A percentile compares a stretch with the other conserved stretches of the same genome.
These are phyloP conservation scores for Ceriops tagal DNA, from an alignment of 345 rosid genomes.

Conservation along the genomic window DNA sequence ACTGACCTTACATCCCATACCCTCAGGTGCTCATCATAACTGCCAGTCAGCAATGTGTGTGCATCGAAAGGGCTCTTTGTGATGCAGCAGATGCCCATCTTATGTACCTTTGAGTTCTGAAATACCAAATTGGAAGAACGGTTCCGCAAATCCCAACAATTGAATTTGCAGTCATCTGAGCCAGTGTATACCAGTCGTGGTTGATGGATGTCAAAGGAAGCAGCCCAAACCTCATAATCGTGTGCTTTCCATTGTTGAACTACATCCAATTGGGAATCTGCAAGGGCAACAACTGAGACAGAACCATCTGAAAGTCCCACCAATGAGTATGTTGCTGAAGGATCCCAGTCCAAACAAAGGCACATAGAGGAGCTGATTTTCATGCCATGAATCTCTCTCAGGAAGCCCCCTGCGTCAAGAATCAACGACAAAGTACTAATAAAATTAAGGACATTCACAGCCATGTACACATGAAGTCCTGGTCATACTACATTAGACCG, in stretches of 20 bases:
- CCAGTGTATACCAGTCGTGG: slow-evolving; percentile 68
- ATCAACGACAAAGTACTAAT: not conserved
- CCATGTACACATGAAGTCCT: not conserved
- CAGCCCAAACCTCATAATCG: slow-evolving; percentile 77
- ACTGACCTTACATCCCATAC: slow-evolving; percentile 74
- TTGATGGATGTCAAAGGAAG: slow-evolving; percentile 72
- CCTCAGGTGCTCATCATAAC: slow-evolving; percentile 76
- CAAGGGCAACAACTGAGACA: slow-evolving; percentile 47
- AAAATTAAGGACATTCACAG: not conserved
- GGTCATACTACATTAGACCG: too few species aligned
- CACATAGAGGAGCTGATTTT: slow-evolving; percentile 78
- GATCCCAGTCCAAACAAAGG: slow-evolving; percentile 80
- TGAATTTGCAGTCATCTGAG: slow-evolving; percentile 87
- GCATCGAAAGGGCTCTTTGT: slow-evolving; percentile 54
- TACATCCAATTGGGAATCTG: slow-evolving; percentile 4
- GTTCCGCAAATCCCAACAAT: slow-evolving; percentile 72
- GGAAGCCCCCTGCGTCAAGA: slow-evolving; percentile 38
- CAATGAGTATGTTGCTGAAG: slow-evolving; percentile 44
- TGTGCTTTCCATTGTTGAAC: slow-evolving; percentile 22
- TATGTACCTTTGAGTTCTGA: slow-evolving; percentile 60
- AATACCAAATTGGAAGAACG: slow-evolving; percentile 44
- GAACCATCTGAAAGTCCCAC: slow-evolving; percentile 83
- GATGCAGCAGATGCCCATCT: slow-evolving; percentile 82
- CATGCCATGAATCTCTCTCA: slow-evolving; percentile 42
- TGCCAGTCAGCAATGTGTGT: slow-evolving; percentile 59